Percentiles rank a stretch among this genome's conserved stretches.
phyloP scores from a whole-genome alignment of 108 stramenopile species.

The Nitzschia putrida region DNA sequence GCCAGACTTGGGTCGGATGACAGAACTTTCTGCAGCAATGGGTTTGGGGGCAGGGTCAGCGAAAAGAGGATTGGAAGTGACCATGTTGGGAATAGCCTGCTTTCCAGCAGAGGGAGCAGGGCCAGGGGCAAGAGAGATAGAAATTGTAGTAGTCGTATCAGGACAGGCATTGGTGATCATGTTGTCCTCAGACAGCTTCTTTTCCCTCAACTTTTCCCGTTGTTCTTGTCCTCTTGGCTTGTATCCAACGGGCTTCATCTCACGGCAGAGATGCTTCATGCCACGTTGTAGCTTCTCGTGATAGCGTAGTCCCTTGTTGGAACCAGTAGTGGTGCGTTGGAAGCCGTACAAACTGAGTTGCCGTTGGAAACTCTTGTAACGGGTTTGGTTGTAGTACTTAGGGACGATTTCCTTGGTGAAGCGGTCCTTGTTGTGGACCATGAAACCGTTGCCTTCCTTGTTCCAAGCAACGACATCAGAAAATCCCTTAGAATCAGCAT shows the following conservation, averaged over 20 bases:
- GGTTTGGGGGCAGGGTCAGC: not conserved
- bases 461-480: conserved; percentile 45
- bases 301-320: conserved; percentile 34
- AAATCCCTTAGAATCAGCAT: conserved; percentile 36
- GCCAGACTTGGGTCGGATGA: not conserved
- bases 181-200: not conserved
- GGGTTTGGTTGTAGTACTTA: conserved; percentile 36
- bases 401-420: conserved; percentile 38
- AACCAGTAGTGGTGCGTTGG: conserved; percentile 30
- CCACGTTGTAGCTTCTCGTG: conserved; percentile 35
- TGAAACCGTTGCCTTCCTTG: conserved; percentile 34
- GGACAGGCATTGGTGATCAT: not conserved
- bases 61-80: conserved; percentile 16
- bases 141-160: not conserved
- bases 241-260: conserved; percentile 42
- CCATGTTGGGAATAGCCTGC: conserved; percentile 8
- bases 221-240: conserved; percentile 32
- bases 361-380: conserved; percentile 64
- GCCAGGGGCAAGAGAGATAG: not conserved
- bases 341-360: conserved; percentile 57
- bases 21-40: not conserved
- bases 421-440: conserved; percentile 37
- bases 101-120: not conserved
- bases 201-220: conserved; percentile 2
- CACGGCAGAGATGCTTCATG: conserved; percentile 15